Evolutionary conservation across 148 eudicot genomes (phyloP).

Genomic region (Amaranthus palmeri): DNA sequence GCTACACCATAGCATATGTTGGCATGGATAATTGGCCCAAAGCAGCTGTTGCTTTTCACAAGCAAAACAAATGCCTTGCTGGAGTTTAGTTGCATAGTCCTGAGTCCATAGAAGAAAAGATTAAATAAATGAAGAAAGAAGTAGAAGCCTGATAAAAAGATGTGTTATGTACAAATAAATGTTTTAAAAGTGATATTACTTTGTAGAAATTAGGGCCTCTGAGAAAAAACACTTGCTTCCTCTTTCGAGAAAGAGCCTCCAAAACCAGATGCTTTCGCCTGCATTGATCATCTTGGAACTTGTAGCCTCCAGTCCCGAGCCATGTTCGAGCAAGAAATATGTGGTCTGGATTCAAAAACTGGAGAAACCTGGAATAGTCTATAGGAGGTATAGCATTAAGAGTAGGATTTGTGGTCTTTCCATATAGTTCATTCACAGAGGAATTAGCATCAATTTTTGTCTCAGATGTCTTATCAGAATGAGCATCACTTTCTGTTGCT

Average conservation of each 20-base stretch:
- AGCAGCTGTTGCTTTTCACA: constrained; percentile 29
- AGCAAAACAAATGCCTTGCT: constrained; percentile 29
- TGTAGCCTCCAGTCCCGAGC: constrained; percentile 33
- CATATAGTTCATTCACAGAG: constrained; percentile 5
- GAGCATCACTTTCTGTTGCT: constrained; percentile 13
- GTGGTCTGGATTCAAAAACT: constrained; percentile 33
- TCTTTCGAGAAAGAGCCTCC: constrained; percentile 33
- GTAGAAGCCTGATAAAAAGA: neutral
- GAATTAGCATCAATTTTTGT: constrained; percentile 3
- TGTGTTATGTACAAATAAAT: too few species aligned
- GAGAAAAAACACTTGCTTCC: constrained; percentile 34
- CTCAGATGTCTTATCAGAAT: constrained; percentile 13
- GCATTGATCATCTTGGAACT: constrained; percentile 15
- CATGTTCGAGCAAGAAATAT: constrained; percentile 34
- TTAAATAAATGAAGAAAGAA: neutral
- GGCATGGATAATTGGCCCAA: constrained; percentile 41
- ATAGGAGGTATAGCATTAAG: neutral
- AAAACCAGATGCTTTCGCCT: constrained; percentile 29
- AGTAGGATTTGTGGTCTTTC: neutral
- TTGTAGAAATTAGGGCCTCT: constrained; percentile 25
- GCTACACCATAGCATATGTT: constrained; percentile 35
- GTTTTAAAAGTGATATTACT: constrained; percentile 15
- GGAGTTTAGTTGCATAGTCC: constrained; percentile 30
- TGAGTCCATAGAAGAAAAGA: constrained; percentile 1
- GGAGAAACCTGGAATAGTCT: constrained; percentile 19